Conservation (phyloP, 2,329 filamentous ascomycete genomes). For the Penicillium sumatraense region DNA sequence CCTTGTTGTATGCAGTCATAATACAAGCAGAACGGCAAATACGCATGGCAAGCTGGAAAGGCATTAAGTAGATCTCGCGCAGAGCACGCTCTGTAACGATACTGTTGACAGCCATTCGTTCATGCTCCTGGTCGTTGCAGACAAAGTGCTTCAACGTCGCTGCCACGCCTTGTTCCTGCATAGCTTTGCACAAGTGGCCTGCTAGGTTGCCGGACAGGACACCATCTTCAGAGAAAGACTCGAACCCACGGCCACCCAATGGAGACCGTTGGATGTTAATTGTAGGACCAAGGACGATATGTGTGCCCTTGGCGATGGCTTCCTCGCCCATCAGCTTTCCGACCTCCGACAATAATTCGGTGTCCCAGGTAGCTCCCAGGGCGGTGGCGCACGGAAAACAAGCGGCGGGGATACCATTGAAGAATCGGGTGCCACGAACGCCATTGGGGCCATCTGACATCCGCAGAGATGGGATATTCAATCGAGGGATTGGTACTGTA, state of each 20-base stretch:
- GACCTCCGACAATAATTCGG: conserved; percentile 69
- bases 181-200: conserved; percentile 71
- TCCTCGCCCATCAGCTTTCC: conserved; percentile 74
- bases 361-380: conserved; percentile 79
- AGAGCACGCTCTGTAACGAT: conserved; percentile 58
- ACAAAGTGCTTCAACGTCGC: conserved; percentile 74
- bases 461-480: conserved; percentile 68
- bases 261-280: conserved; percentile 83
- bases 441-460: conserved; percentile 73
- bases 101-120: conserved; percentile 48
- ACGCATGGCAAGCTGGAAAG: conserved; percentile 65
- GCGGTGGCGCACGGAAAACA: conserved; percentile 80
- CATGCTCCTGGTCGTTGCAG: conserved; percentile 53
- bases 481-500: conserved; percentile 65
- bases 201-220: conserved; percentile 75
- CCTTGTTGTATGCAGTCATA: conserved; percentile 64
- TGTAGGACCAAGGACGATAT: conserved; percentile 76
- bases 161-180: conserved; percentile 74
- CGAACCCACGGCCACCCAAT: conserved; percentile 82
- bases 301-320: conserved; percentile 71
- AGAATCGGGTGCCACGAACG: conserved; percentile 69
- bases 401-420: conserved; percentile 71
- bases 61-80: conserved; percentile 66
- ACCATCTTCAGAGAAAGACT: conserved; percentile 85
- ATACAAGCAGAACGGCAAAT: conserved; percentile 60